Conservation (phyloP, 352 stramenopile species). For the Phytophthora ramorum region DNA sequence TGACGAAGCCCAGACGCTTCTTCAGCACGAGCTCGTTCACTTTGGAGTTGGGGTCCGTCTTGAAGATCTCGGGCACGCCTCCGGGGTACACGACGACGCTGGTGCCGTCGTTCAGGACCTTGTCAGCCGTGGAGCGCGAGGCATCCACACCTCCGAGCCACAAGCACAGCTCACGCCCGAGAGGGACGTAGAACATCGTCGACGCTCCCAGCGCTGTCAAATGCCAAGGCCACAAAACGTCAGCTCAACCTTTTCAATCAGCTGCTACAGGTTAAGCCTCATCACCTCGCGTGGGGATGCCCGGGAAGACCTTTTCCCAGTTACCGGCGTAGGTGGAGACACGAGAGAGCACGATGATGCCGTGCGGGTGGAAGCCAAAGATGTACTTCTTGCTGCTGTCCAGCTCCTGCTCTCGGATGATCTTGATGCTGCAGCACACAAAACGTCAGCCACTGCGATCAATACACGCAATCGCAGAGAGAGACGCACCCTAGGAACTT, state of each 20-base stretch:
- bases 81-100: conserved; percentile 81
- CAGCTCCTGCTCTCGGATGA: conserved; percentile 70
- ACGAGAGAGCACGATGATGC: conserved; percentile 80
- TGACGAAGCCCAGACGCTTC: conserved; percentile 84
- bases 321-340: conserved; percentile 68
- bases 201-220: conserved; percentile 60
- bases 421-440: conserved; percentile 40
- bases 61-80: conserved; percentile 82
- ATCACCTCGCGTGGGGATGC: conserved; percentile 55
- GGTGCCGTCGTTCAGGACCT: conserved; percentile 70
- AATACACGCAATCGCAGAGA: not conserved
- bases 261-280: not conserved
- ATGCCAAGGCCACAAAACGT: conserved; percentile 1
- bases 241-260: not conserved
- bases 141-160: conserved; percentile 82
- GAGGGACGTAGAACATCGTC: conserved; percentile 75
- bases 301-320: conserved; percentile 78
- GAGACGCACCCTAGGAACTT: conserved; percentile 52
- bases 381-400: conserved; percentile 76
- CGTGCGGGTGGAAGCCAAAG: conserved; percentile 79
- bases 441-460: not conserved
- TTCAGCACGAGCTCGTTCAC: conserved; percentile 78
- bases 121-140: conserved; percentile 73
- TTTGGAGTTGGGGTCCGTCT: conserved; percentile 75
- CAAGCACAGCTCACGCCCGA: conserved; percentile 70